Conservation (phyloP, 2,329 filamentous ascomycete genomes). For the Emergomyces pasteurianus region DNA sequence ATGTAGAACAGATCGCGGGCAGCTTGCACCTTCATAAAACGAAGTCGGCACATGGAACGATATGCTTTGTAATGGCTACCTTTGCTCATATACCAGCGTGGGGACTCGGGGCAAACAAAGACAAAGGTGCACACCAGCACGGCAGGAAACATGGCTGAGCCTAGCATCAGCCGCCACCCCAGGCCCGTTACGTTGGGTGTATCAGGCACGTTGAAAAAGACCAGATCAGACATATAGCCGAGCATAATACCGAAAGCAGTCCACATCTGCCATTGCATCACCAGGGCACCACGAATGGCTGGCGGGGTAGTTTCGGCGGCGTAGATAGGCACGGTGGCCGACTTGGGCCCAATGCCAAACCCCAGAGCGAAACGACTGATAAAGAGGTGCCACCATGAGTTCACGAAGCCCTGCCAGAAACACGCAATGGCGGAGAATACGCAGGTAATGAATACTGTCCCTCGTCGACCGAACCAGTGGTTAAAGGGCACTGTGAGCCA, state of each 20-base stretch:
- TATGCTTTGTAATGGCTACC: slow-evolving; percentile 32
- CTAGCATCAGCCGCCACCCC: slow-evolving; percentile 59
- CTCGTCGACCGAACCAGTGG: slow-evolving; percentile 55
- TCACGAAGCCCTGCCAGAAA: slow-evolving; percentile 51
- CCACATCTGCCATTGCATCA: slow-evolving; percentile 69
- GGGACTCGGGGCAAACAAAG: slow-evolving; percentile 49
- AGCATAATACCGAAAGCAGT: slow-evolving; percentile 40
- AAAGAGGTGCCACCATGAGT: slow-evolving; percentile 61
- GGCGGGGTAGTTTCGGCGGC: slow-evolving; percentile 63
- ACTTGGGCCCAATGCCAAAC: slow-evolving; percentile 65
- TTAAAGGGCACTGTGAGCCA: slow-evolving; percentile 66
- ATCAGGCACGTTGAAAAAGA: slow-evolving; percentile 47
- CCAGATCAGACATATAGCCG: slow-evolving; percentile 49
- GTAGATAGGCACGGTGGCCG: slow-evolving; percentile 63
- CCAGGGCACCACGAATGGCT: slow-evolving; percentile 57
- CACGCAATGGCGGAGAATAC: slow-evolving; percentile 50
- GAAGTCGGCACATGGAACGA: slow-evolving; percentile 31
- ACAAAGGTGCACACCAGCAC: slow-evolving; percentile 47
- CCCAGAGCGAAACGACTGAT: slow-evolving; percentile 61
- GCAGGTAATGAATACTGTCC: slow-evolving; percentile 65
- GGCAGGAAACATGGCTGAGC: slow-evolving; percentile 52
- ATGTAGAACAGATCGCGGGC: slow-evolving; percentile 37
- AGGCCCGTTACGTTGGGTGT: slow-evolving; percentile 42
- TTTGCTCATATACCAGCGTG: slow-evolving; percentile 38
- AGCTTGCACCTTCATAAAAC: slow-evolving; percentile 33